These are phyloP conservation scores for Monilinia fructicola DNA, from an alignment of 2,329 filamentous ascomycete species.

Conservation along the genomic window DNA sequence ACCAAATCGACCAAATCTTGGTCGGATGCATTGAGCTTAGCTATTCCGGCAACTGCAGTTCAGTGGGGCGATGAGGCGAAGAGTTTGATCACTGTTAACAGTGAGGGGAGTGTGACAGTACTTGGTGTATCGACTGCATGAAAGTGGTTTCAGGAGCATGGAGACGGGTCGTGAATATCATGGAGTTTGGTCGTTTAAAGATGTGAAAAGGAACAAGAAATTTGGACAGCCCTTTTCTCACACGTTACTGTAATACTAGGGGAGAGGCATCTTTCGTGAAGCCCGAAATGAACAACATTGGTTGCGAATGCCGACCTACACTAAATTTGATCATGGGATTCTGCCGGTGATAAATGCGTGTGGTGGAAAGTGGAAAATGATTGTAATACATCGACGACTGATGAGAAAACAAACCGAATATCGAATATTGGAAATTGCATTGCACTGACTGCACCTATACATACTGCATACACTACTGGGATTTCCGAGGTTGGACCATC, in stretches of 20 bases:
- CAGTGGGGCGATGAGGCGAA: constrained; percentile 76
- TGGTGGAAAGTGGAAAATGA: constrained; percentile 1
- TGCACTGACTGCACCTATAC: not conserved
- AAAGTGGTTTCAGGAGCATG: not conserved
- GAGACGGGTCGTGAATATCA: constrained; percentile 15
- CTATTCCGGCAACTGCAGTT: constrained; percentile 69
- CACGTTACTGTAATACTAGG: constrained; percentile 19
- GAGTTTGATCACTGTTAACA: constrained; percentile 71
- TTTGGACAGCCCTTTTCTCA: constrained; percentile 3
- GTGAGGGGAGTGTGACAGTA: constrained; percentile 72
- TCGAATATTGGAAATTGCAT: not conserved
- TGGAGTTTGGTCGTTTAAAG: constrained; percentile 21
- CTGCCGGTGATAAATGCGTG: not conserved
- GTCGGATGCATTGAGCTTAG: constrained; percentile 80
- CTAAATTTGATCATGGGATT: not conserved
- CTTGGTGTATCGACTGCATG: constrained; percentile 46
- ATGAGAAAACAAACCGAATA: not conserved
- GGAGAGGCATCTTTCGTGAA: constrained; percentile 8
- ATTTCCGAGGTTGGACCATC: not conserved
- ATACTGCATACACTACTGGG: not conserved
- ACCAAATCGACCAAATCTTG: constrained; percentile 83
- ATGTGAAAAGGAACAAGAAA: constrained; percentile 13
- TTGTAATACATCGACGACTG: not conserved
- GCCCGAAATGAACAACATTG: constrained; percentile 17
- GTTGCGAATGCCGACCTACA: not conserved